Percentiles rank a stretch among this genome's conserved stretches.
These are phyloP conservation scores for Hermanozyma aechmeae DNA, from an alignment of 805 yeast species.

Conservation along the genomic window DNA sequence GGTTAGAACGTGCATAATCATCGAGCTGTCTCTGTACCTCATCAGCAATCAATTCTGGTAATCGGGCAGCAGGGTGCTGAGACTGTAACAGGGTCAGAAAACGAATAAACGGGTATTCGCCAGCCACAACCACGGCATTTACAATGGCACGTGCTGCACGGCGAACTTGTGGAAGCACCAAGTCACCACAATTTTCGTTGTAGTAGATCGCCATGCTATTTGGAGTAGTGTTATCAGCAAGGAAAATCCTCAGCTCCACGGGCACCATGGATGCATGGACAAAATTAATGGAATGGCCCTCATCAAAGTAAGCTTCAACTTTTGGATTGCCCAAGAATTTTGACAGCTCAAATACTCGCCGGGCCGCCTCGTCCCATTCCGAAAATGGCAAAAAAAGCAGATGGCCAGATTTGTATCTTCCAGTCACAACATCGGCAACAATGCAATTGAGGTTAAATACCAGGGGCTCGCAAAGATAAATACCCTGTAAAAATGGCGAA, in stretches of 20 bases:
- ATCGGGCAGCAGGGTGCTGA: slow-evolving; percentile 43
- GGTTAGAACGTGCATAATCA: slow-evolving; percentile 60
- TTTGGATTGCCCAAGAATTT: slow-evolving; percentile 21
- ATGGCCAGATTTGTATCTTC: slow-evolving; percentile 69
- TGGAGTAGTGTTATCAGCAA: slow-evolving; percentile 43
- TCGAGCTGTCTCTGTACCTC: slow-evolving; percentile 66
- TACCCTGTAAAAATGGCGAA: slow-evolving; percentile 61
- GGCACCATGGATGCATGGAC: slow-evolving; percentile 43
- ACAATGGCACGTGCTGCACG: slow-evolving; percentile 58
- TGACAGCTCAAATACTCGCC: slow-evolving; percentile 11
- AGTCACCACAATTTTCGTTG: slow-evolving; percentile 52
- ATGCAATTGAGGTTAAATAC: slow-evolving; percentile 66
- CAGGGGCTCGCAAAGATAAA: slow-evolving; percentile 70
- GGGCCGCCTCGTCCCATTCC: slow-evolving; percentile 15
- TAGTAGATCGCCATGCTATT: slow-evolving; percentile 67
- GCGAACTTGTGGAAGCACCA: slow-evolving; percentile 50
- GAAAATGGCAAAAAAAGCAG: slow-evolving; percentile 58
- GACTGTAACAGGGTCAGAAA: slow-evolving; percentile 49
- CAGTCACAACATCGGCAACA: slow-evolving; percentile 60
- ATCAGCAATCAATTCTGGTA: slow-evolving; percentile 64
- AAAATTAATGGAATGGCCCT: slow-evolving; percentile 18
- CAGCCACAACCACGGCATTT: slow-evolving; percentile 65
- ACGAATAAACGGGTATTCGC: slow-evolving; percentile 83
- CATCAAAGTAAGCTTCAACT: slow-evolving; percentile 21
- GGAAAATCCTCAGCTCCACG: slow-evolving; percentile 59